phyloP scores from a whole-genome alignment of 1,139 yeast genomes.

The Protomyces pachydermus region DNA sequence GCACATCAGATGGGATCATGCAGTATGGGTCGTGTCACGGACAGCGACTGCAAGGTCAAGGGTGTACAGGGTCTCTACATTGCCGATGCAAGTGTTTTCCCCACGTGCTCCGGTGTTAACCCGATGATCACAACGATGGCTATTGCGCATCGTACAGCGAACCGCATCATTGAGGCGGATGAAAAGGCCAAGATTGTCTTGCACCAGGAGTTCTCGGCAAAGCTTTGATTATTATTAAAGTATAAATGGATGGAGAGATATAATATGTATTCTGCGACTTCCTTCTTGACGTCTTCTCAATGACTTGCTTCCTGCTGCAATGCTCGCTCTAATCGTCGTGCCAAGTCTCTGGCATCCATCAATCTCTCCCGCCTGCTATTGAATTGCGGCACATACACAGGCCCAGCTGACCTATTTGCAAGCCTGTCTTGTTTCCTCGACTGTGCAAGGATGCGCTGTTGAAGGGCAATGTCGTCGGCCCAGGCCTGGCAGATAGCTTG shows the following conservation, averaged over 20 bases:
- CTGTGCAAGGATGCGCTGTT: too few relatives aligned
- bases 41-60: slow-evolving; percentile 48
- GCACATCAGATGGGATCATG: slow-evolving; percentile 63
- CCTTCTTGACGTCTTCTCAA: background rate
- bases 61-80: slow-evolving; percentile 54
- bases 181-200: background rate
- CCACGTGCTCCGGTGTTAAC: slow-evolving; percentile 58
- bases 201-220: slow-evolving; percentile 25
- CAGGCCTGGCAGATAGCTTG: too few relatives aligned
- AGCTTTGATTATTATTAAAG: background rate
- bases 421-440: too few relatives aligned
- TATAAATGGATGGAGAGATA: background rate
- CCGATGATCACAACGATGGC: slow-evolving; percentile 40
- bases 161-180: slow-evolving; percentile 11
- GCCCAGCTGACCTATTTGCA: too few relatives aligned
- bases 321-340: background rate
- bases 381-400: too few relatives aligned
- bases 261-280: too few relatives aligned
- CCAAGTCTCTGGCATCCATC: too few relatives aligned
- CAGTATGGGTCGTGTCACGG: slow-evolving; percentile 56
- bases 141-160: slow-evolving; percentile 9
- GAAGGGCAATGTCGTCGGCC: too few relatives aligned
- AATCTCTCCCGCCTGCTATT: too few relatives aligned
- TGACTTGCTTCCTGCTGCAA: background rate
- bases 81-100: slow-evolving; percentile 56